Evolutionary conservation across 495 filamentous ascomycete genomes (phyloP), one percentile per base, ranked within the genome.

Genomic region (Penicillium coprophilum): DNA sequence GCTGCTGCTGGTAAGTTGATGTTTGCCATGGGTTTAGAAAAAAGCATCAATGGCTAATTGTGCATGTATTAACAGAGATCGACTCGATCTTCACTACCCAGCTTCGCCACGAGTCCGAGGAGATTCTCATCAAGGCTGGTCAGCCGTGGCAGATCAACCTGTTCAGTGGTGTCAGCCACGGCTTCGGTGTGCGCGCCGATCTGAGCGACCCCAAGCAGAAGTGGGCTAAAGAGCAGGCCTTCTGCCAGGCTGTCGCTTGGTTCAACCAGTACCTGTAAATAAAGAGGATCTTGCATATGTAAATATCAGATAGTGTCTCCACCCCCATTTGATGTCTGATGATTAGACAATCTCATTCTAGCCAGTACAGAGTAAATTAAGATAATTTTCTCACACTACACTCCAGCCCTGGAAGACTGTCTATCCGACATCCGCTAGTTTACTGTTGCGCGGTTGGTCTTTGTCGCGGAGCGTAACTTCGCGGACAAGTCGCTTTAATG

Each of bases 151-250:
- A 96, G 74, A 88, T 96, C 68, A 90, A 83, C 70, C 72, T 96
- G 44, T 94, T 81, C 80, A 83, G 85, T 20, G 85, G 85, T 46
- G 88, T 94, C 45, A 62, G 63, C 21, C 92, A 96, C 68, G 92
- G 92, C 8, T 96, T 95, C 61, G 76, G 86, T n/a, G 85, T 93
- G 23, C 80, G 89, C 30, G 74, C 78, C 36, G 89, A 94, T 62
- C 58, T 82, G 39, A 80, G 58, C 59, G 78, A 86, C 52, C 82
- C 80, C 66, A 50, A 72, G 40, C 70, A 82, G 69, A 90, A 85
- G 77, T 94, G 79, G 58, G 87, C 89, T 46, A 92, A 92, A 81
- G 89, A 96, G 77, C 83, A 87, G 75, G 91, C 91, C 24, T 94
- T 94, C 66, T 65, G 79, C 52, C 90, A 95, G 77, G 90, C 90